Evolutionary conservation across 768 basidiomycete genomes (phyloP), one percentile per base, ranked within the genome.

Genomic region (Boletus reticuloceps): DNA sequence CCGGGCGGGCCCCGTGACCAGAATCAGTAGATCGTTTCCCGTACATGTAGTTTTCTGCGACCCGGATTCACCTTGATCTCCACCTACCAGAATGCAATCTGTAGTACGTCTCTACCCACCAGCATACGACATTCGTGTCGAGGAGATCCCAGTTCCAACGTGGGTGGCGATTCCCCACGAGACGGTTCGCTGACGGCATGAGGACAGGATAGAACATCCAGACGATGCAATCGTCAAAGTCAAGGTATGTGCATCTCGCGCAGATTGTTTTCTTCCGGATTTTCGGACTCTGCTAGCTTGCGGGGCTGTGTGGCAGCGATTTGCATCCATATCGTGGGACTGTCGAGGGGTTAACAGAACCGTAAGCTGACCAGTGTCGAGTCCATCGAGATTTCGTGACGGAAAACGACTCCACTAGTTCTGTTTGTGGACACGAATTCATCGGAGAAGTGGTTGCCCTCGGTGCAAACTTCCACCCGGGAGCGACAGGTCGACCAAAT

Each of bases 151-250:
- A 3, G 72, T 83, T 46, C 88, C 87, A 22, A 68, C 61, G 79
- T 80, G 57, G 72, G 82, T 76, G 38, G 25, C 31, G 12, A 22
- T 25, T 11, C 14, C 14, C 10, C 25, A 22, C 9, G 31, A 17
- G 19, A 22, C 19, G 5, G 25, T 11, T 25, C 27, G 27, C 27
- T 39, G 38, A 9, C n/a, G 17, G 6, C 38, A 11, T 39, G 14
- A n/a, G 8, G n/a, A 9, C 56, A 89, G 88, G 54, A 83, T 91
- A 45, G 75, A 82, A 54, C 77, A 89, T 56, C 81, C 86, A 1
- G 89, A 91, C 65, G 88, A 91, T 73, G 89, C 81, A 2, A 88
- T 92, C 43, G 79, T 91, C 51, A 89, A 85, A 75, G 81, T 90
- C 50, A 82, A 79, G 70, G 89, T 84, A 58, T 50, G 77, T 62